Conservation (phyloP, 2,329 filamentous ascomycete genomes). For the Pseudogymnoascus sp. region DNA sequence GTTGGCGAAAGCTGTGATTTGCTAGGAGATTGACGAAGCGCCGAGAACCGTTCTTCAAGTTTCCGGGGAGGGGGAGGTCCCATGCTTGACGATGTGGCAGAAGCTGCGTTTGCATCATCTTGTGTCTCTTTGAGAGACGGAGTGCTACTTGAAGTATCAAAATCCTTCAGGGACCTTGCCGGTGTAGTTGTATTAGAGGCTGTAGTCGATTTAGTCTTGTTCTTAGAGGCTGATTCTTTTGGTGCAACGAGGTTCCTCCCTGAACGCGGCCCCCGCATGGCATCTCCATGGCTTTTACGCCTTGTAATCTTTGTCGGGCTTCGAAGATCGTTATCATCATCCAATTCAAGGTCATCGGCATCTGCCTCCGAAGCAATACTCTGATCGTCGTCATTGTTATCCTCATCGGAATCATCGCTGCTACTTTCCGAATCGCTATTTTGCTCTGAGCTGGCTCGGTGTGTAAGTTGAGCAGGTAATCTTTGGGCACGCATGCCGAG, state of each 20-base stretch:
- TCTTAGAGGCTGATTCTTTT: conserved; percentile 14
- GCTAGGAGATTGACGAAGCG: not conserved
- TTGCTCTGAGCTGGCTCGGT: conserved; percentile 35
- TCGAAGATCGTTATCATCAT: conserved; percentile 15
- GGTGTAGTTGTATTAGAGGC: not conserved
- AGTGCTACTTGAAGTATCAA: not conserved
- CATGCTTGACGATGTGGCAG: not conserved
- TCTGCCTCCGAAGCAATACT: conserved; percentile 37
- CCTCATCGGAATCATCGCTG: conserved; percentile 29
- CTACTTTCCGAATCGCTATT: conserved; percentile 34
- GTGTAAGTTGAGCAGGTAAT: conserved; percentile 36
- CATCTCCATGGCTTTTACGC: conserved; percentile 36
- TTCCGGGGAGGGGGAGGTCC: not conserved
- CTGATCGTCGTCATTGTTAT: conserved; percentile 27
- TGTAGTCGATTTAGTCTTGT: not conserved
- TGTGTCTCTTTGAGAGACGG: not conserved
- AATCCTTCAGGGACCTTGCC: not conserved
- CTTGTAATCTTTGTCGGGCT: conserved; percentile 19
- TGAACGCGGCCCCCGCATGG: conserved; percentile 25
- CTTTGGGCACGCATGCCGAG: conserved; percentile 70
- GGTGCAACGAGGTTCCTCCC: conserved; percentile 24
- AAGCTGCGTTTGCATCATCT: not conserved
- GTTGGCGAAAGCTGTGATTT: conserved; percentile 2
- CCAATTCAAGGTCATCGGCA: conserved; percentile 29
- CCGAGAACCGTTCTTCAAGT: not conserved